Percentiles rank a stretch among this genome's conserved stretches.
These are phyloP conservation scores for Diaporthe vaccinii DNA, from an alignment of 2,329 filamentous ascomycete genomes.

Conservation along the genomic window DNA sequence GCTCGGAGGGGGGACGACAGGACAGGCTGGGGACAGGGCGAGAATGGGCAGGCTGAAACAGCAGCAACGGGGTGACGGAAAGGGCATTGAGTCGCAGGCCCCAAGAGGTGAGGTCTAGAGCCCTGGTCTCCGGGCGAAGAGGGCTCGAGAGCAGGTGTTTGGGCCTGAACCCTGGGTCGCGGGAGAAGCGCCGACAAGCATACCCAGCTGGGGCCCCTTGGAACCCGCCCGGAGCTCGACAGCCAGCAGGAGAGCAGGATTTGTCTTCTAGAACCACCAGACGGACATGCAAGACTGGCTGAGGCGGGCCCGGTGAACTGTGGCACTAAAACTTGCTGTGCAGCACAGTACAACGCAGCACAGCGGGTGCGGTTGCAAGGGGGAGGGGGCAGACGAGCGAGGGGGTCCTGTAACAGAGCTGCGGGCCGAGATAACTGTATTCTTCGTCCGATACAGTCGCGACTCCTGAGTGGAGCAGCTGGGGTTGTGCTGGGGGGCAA, in stretches of 20 bases:
- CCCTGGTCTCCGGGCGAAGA: conserved; percentile 27
- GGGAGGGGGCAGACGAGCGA: conserved; percentile 13
- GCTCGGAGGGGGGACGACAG: background rate
- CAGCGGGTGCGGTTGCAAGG: conserved; percentile 19
- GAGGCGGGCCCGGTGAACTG: background rate
- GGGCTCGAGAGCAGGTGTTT: conserved; percentile 29
- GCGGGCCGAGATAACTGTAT: conserved; percentile 34
- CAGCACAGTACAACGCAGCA: conserved; percentile 6
- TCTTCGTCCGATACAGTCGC: conserved; percentile 31
- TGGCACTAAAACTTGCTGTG: conserved; percentile 4
- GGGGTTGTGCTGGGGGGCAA: background rate
- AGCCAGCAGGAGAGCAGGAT: background rate
- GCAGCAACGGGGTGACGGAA: conserved; percentile 28
- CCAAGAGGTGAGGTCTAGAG: conserved; percentile 29
- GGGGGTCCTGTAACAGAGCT: conserved; percentile 34
- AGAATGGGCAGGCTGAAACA: conserved; percentile 27
- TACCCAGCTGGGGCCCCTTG: conserved; percentile 3
- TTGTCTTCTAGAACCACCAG: conserved; percentile 23
- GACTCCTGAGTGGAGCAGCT: conserved; percentile 33
- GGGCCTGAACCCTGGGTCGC: conserved; percentile 10
- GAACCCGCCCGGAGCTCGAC: conserved; percentile 16
- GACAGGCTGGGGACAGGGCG: conserved; percentile 14
- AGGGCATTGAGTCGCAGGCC: conserved; percentile 24
- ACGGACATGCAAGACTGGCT: background rate
- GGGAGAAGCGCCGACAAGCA: conserved; percentile 25